These are phyloP conservation scores for Loxodes magnus DNA, from an alignment of 73 alveolate species.

Conservation along the genomic window DNA sequence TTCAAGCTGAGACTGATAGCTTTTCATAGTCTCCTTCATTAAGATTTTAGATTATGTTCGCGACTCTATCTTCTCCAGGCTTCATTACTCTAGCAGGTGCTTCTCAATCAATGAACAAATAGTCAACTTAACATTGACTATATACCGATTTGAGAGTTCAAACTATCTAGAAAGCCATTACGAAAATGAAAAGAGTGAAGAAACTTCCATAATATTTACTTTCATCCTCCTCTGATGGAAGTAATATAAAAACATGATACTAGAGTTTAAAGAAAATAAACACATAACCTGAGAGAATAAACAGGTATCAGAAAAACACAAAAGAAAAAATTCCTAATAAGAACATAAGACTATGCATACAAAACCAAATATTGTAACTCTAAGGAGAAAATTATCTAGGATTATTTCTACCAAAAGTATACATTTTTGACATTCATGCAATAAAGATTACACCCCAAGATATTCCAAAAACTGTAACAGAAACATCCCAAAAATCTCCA, in stretches of 20 bases:
- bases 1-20: slow-evolving; percentile 55
- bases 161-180: slow-evolving; percentile 32
- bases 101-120: slow-evolving; percentile 77
- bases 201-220: slow-evolving; percentile 24
- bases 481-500: slow-evolving; percentile 26
- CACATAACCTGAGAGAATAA: slow-evolving; percentile 61
- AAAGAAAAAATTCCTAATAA: slow-evolving; percentile 33
- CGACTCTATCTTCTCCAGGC: slow-evolving; percentile 16
- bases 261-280: slow-evolving; percentile 48
- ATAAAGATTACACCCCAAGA: slow-evolving; percentile 27
- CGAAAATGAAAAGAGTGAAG: slow-evolving; percentile 39
- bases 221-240: slow-evolving; percentile 57
- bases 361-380: slow-evolving; percentile 14
- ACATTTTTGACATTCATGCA: slow-evolving; percentile 22
- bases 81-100: slow-evolving; percentile 31
- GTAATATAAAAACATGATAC: slow-evolving; percentile 31
- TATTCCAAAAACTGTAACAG: slow-evolving; percentile 33
- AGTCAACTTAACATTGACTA: slow-evolving; percentile 45
- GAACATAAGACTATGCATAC: slow-evolving; percentile 21
- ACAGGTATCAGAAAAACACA: slow-evolving; percentile 53
- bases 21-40: slow-evolving; percentile 12
- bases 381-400: slow-evolving; percentile 36
- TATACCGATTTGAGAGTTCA: slow-evolving; percentile 35
- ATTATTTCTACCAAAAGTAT: slow-evolving; percentile 35
- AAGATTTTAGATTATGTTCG: slow-evolving; percentile 22